A percentile compares a stretch with the other conserved stretches of the same genome.
These are phyloP conservation scores for Eurotiales sp. DNA, from an alignment of 2,329 filamentous ascomycete species.

Conservation along the genomic window DNA sequence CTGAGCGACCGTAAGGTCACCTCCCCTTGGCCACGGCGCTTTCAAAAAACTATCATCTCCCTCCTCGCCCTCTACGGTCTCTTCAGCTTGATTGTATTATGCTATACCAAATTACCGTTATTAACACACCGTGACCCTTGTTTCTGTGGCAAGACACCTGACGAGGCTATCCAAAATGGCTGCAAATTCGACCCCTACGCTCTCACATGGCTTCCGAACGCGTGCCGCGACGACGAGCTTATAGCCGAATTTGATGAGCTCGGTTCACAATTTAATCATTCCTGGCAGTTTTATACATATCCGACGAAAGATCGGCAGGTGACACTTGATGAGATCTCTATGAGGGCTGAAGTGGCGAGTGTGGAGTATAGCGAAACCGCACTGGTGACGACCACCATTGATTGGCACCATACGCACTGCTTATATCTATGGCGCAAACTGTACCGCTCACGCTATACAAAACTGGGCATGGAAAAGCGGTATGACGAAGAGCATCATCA, in stretches of 20 bases:
- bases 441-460: neutral
- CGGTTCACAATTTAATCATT: neutral
- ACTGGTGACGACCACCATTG: neutral
- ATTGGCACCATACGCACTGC: neutral
- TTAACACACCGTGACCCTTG: too few species aligned
- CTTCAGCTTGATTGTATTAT: too few species aligned
- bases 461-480: neutral
- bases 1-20: too few species aligned
- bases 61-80: too few species aligned
- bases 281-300: neutral
- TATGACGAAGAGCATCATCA: neutral
- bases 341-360: neutral
- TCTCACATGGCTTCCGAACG: neutral
- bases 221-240: conserved; percentile 1
- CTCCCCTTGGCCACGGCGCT: too few species aligned
- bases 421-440: neutral
- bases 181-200: neutral
- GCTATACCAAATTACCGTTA: too few species aligned
- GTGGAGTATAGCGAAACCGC: neutral
- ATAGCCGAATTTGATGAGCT: neutral
- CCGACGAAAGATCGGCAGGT: neutral
- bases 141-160: neutral
- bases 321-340: neutral
- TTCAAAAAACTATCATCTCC: too few species aligned
- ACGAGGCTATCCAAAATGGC: neutral